Base-by-base conservation (phyloP, 176 grass and related monocot species). In the Alopecurus myosuroides region DNA sequence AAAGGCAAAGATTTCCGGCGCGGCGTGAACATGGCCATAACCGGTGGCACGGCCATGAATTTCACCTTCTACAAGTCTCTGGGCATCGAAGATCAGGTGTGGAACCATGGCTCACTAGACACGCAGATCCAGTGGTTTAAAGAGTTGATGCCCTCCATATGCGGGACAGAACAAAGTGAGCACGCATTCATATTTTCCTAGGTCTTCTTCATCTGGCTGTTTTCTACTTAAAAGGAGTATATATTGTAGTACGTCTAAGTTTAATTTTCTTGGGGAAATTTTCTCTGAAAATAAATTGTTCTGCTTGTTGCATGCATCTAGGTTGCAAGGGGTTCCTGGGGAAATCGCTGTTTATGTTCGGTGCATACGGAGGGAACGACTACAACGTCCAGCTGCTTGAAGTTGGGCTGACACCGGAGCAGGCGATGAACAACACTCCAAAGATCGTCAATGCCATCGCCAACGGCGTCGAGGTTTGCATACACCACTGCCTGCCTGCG, bases 351-450 rank as follows among this genome's bases (percentile, higher is more conserved):
- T 89, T 92, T 35, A 20, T 81, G 31, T 81, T 92, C 5, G 90
- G 90, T 23, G 87, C 20, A 10, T 89, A 89, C 12, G 90, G 90
- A 42, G 90, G 87, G 15, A 93, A 93, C 31, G 88, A 93, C 20
- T 93, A 93, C 48, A 90, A 89, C 26, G 48, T 83, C 2, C 76
- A 19, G 12, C 11, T 92, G 1, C 62, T 92, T 11, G 77, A 86
- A 15, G 34, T 82, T 28, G 79, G 65, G 3, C 40, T 45, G 36
- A 66, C 69, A 1, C 8, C 55, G 3, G 34, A 82, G 14, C 52
- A 88, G 31, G 82, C 46, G 2, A 78, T 74, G 63, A 72, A 69
- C 7, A 30, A 77, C 35, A 85, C 76, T 29, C 82, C 82, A 3
- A 36, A 68, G 42, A 76, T 92, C 39, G 45, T 85, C 20, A 9